Evolutionary conservation across 169 alveolate genomes (phyloP), one percentile per base, ranked within the genome.

Genomic region (Plasmodium reichenowi): DNA sequence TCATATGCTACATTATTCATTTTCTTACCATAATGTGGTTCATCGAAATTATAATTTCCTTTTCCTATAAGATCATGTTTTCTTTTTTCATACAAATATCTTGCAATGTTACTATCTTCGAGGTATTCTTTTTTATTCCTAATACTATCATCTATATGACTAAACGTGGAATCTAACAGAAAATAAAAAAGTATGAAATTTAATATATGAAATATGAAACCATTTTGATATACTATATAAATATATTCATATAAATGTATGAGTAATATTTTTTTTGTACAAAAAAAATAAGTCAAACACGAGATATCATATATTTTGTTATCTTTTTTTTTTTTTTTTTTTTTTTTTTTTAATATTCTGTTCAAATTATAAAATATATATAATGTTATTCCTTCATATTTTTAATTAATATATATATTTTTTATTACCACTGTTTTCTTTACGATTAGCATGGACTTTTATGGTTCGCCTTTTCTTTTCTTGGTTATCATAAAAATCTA

Each of bases 21-120:
- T 24, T 56, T 63, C 32, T 76, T 76, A 43, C 88, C 88, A 62
- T 76, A 76, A 43, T 76, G 75, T 9, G 88, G 88, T 32, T 76
- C 63, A 13, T 76, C 88, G 45, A 62, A 45, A 12, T 63, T 43
- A 76, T 76, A 76, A 62, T 62, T 63, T 47, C 17, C 15, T 22
- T 17, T 45, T n/a, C 43, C 67, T n/a, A 17, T 47, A 12, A 22
- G 10, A 7, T 22, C 43, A 15, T 62, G 43, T 63, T 20, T 45
- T 43, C 26, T 76, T 63, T 76, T 76, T 15, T 50, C 63, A 43
- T 76, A 76, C 52, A 76, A 68, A 56, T 76, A 76, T 50, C 88
- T 76, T 9, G 88, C 88, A 13, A 76, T 76, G 26, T 63, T 76
- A 24, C 15, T 43, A 50, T 76, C 56, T 17, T 76, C 32, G 4